Percentiles rank a stretch among this genome's conserved stretches.
Evolutionary conservation across 2,329 filamentous ascomycete species (phyloP).

Genomic region (Parasarocladium wereldwijsianum): DNA sequence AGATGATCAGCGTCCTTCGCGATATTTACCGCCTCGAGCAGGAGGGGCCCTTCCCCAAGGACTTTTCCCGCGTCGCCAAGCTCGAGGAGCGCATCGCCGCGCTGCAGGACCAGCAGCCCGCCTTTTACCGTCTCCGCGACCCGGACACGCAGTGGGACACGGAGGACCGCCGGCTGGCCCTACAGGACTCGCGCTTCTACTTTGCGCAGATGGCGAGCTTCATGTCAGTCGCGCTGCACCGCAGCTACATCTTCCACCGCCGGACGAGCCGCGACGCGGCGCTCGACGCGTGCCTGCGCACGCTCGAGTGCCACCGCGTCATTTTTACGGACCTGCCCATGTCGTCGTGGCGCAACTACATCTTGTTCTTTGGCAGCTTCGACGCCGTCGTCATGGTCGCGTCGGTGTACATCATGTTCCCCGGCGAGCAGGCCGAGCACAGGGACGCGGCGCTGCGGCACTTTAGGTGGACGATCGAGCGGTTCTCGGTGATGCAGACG

Average conservation of each 20-base stretch:
- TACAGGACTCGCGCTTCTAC: conserved; percentile 28
- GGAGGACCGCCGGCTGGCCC: conserved; percentile 36
- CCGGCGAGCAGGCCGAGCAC: conserved; percentile 11
- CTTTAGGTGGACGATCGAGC: conserved; percentile 43
- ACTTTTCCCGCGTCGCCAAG: conserved; percentile 36
- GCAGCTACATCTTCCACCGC: conserved; percentile 47
- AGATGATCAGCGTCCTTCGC: conserved; percentile 31
- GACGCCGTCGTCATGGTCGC: conserved; percentile 48
- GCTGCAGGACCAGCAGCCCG: conserved; percentile 32
- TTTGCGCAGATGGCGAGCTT: conserved; percentile 35
- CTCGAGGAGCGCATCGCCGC: conserved; percentile 36
- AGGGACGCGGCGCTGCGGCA: conserved; percentile 34
- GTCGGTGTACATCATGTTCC: conserved; percentile 46
- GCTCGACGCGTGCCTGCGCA: conserved; percentile 37
- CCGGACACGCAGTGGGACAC: conserved; percentile 43
- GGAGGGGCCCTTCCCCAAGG: conserved; percentile 37
- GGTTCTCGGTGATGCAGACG: conserved; percentile 40
- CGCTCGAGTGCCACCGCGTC: conserved; percentile 37
- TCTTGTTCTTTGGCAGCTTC: conserved; percentile 48
- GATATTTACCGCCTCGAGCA: conserved; percentile 41
- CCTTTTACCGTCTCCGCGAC: conserved; percentile 37
- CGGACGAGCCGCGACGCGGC: conserved; percentile 37
- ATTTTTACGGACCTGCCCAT: conserved; percentile 33
- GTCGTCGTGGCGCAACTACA: conserved; percentile 35
- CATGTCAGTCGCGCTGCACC: conserved; percentile 43